These are phyloP conservation scores for Encephalitozoon hellem DNA, from an alignment of 371 early-diverging fungal species.

Conservation along the genomic window DNA sequence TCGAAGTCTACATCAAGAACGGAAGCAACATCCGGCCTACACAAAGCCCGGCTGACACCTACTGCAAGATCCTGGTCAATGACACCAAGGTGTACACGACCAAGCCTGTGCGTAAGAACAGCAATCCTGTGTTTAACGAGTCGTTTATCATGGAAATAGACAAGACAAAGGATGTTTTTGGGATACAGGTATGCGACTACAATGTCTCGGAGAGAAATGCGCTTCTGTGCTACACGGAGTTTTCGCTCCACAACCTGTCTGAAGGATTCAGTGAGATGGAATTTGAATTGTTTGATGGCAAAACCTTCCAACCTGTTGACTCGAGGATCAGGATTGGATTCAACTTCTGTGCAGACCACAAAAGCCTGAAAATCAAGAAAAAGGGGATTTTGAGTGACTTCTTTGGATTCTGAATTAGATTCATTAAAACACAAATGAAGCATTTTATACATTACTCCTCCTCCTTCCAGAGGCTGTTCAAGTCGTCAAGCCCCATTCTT, in stretches of 20 bases:
- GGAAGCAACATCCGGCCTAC: slow-evolving; percentile 30
- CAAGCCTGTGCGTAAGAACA: slow-evolving; percentile 8
- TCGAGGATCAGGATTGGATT: slow-evolving; percentile 40
- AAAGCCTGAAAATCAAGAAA: slow-evolving; percentile 21
- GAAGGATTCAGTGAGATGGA: slow-evolving; percentile 48
- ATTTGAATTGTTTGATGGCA: slow-evolving; percentile 41
- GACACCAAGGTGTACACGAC: slow-evolving; percentile 49
- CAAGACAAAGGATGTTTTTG: slow-evolving; percentile 40
- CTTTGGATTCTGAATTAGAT: slow-evolving; percentile 26
- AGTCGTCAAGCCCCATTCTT: not conserved
- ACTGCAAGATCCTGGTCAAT: slow-evolving; percentile 49
- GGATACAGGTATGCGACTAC: slow-evolving; percentile 44
- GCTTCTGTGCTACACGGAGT: slow-evolving; percentile 41
- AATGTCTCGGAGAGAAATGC: slow-evolving; percentile 30
- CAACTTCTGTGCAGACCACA: slow-evolving; percentile 32
- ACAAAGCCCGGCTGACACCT: slow-evolving; percentile 29
- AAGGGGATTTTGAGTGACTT: slow-evolving; percentile 14
- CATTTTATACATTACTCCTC: not conserved
- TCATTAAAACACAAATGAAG: not conserved
- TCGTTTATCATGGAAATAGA: slow-evolving; percentile 32
- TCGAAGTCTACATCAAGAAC: slow-evolving; percentile 47
- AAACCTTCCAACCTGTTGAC: slow-evolving; percentile 5
- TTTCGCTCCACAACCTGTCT: slow-evolving; percentile 45
- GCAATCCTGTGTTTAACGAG: slow-evolving; percentile 53
- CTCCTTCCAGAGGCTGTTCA: not conserved